Evolutionary conservation across 2,329 filamentous ascomycete genomes (phyloP).

Genomic region (Apiospora marii): DNA sequence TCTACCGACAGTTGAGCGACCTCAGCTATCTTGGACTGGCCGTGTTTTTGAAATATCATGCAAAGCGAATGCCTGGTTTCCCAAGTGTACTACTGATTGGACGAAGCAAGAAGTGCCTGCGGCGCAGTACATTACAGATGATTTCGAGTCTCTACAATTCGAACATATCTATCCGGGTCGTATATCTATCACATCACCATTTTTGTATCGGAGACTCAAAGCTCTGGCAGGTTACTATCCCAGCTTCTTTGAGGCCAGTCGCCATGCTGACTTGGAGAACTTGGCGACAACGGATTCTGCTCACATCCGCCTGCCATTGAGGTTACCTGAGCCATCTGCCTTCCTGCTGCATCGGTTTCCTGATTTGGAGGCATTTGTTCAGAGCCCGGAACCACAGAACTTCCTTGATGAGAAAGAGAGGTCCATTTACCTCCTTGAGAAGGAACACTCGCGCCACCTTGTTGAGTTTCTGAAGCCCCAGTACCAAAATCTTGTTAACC

Average conservation of each 20-base stretch:
- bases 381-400: neutral
- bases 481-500: neutral
- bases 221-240: neutral
- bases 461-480: neutral
- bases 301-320: neutral
- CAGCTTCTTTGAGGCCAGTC: too few species aligned
- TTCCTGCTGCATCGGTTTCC: neutral
- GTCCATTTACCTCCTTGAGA: neutral
- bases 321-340: neutral
- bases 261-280: too few species aligned
- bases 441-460: neutral
- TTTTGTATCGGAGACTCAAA: neutral
- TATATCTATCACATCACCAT: neutral
- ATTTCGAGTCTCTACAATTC: too few species aligned
- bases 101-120: neutral
- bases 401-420: neutral
- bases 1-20: neutral
- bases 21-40: neutral
- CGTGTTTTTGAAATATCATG: neutral
- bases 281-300: too few species aligned
- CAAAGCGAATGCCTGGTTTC: neutral
- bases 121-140: too few species aligned
- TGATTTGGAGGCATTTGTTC: neutral
- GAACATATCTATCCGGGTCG: too few species aligned
- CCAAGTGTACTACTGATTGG: neutral